A percentile compares a stretch with the other conserved stretches of the same genome.
Evolutionary conservation across 2,329 filamentous ascomycete genomes (phyloP).

Genomic region (Neocatenulostroma microsporum): DNA sequence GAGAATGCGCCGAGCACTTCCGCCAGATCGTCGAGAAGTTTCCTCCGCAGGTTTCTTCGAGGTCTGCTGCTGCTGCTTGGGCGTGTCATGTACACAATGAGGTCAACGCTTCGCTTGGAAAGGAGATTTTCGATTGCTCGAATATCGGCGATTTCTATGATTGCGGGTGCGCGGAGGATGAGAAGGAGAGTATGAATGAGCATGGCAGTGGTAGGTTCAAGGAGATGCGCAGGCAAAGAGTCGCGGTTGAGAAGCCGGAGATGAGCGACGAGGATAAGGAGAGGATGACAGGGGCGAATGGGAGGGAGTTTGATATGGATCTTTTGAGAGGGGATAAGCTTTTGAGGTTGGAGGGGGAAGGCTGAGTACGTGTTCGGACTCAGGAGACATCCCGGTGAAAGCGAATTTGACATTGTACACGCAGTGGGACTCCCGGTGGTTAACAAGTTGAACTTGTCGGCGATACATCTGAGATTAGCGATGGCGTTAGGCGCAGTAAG

Average conservation of each 20-base stretch:
- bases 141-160: conserved; percentile 61
- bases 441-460: no score
- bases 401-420: no score
- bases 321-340: conserved; percentile 10
- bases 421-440: no score
- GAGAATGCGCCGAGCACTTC: conserved; percentile 60
- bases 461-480: no score
- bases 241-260: conserved; percentile 4
- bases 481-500: no score
- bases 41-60: conserved; percentile 56
- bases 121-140: conserved; percentile 55
- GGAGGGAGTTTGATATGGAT: conserved; percentile 25
- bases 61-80: conserved; percentile 57
- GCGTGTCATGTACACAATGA: conserved; percentile 60
- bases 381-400: no score
- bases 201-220: no score
- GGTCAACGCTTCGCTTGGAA: conserved; percentile 55
- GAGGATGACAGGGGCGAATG: conserved; percentile 20
- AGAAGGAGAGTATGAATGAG: conserved; percentile 26
- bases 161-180: conserved; percentile 55
- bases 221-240: no score
- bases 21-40: conserved; percentile 53
- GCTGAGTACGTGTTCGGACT: no score
- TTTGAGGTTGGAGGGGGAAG: neutral
- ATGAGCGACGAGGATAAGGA: conserved; percentile 55